Percentiles rank a stretch among this genome's conserved stretches.
phyloP scores from a whole-genome alignment of 148 eudicot species.

The Oxyria digyna region DNA sequence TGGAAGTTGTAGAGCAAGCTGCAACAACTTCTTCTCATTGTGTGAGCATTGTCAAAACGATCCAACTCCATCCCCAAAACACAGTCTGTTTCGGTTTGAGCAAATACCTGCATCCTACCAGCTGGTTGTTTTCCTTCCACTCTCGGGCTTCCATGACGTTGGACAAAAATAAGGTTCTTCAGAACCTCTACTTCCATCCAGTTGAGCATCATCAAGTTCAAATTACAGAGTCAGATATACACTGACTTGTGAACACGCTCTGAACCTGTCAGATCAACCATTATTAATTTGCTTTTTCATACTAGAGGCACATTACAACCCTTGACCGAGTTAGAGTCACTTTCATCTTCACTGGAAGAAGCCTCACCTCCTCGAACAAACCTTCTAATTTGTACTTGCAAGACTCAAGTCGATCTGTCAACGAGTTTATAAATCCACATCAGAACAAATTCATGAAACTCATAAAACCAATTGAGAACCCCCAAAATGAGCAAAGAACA shows the following conservation, averaged over 20 bases:
- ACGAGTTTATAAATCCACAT: neutral
- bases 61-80: too few relatives aligned
- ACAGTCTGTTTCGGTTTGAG: constrained; percentile 84
- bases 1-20: constrained; percentile 65
- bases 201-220: neutral
- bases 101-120: constrained; percentile 76
- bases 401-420: neutral
- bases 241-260: constrained; percentile 96
- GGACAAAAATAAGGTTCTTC: constrained; percentile 43
- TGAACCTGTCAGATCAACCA: constrained; percentile 99
- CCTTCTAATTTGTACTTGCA: constrained; percentile 75
- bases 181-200: constrained; percentile 54
- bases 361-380: constrained; percentile 53
- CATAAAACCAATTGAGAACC: too few relatives aligned
- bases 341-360: constrained; percentile 54
- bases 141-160: constrained; percentile 34
- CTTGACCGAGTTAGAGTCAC: constrained; percentile 35
- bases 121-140: constrained; percentile 34
- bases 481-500: too few relatives aligned
- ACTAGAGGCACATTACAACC: constrained; percentile 57
- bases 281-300: constrained; percentile 82
- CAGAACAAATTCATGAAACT: too few relatives aligned
- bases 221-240: constrained; percentile 14
- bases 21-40: too few relatives aligned
- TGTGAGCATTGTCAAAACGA: too few relatives aligned